Percentiles rank a stretch among this genome's conserved stretches.
Conservation (phyloP, 202 grass and related monocot species). For the Setaria viridis region DNA sequence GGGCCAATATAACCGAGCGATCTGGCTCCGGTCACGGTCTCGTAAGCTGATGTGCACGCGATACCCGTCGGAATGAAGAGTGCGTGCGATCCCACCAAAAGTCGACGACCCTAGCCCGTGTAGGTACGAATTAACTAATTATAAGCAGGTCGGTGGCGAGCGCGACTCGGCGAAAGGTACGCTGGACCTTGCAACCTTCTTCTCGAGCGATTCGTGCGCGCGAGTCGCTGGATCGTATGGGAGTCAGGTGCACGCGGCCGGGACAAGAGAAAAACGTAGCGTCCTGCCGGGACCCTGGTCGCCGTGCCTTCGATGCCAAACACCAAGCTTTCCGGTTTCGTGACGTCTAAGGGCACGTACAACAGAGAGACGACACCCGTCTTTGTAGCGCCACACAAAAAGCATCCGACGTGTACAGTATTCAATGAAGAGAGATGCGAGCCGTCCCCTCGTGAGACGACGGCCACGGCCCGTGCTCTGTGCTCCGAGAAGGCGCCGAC, state of each 20-base stretch:
- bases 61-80: background rate
- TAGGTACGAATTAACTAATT: background rate
- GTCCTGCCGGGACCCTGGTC: background rate
- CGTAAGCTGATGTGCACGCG: slow-evolving; percentile 19
- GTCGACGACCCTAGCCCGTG: background rate
- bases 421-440: too few relatives aligned
- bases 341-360: background rate
- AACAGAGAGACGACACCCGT: too few relatives aligned
- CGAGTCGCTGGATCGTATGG: background rate
- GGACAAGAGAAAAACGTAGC: background rate
- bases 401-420: too few relatives aligned
- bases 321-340: background rate
- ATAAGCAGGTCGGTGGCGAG: background rate
- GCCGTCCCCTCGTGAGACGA: too few relatives aligned
- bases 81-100: background rate
- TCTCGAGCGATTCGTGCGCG: background rate
- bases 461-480: too few relatives aligned
- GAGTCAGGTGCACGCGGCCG: background rate
- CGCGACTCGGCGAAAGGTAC: slow-evolving; percentile 9
- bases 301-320: background rate
- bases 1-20: too few relatives aligned
- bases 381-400: too few relatives aligned
- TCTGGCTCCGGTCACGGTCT: background rate
- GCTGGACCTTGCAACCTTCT: background rate
- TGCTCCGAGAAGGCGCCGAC: too few relatives aligned